Conservation (phyloP, 345 rosid species). For the Populus tremula region DNA sequence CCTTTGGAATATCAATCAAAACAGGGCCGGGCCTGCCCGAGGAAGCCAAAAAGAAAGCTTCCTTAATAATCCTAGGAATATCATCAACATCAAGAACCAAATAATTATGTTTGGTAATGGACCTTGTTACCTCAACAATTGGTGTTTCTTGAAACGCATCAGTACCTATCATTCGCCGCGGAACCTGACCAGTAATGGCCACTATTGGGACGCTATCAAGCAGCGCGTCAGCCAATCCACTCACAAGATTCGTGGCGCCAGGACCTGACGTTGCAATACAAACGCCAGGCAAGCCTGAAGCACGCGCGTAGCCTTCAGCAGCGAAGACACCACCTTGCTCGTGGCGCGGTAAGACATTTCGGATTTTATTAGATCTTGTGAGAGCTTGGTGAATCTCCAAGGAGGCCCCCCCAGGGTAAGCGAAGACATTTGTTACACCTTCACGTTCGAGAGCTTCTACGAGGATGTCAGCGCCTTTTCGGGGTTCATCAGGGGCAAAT, state of each 20-base stretch:
- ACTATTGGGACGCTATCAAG: constrained; percentile 90
- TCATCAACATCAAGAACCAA: constrained; percentile 85
- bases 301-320: constrained; percentile 88
- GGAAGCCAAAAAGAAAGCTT: constrained; percentile 82
- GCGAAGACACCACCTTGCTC: constrained; percentile 97
- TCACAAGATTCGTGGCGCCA: constrained; percentile 85
- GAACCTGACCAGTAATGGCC: constrained; percentile 89
- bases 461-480: constrained; percentile 90
- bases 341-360: constrained; percentile 89
- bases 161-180: constrained; percentile 90
- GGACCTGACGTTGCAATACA: constrained; percentile 98
- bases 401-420: constrained; percentile 94
- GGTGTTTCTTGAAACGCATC: constrained; percentile 97
- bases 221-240: constrained; percentile 83
- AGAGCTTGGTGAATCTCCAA: constrained; percentile 99
- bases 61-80: constrained; percentile 73
- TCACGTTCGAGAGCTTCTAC: constrained; percentile 88
- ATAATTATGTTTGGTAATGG: constrained; percentile 89
- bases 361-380: constrained; percentile 72
- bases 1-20: constrained; percentile 87
- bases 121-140: constrained; percentile 83
- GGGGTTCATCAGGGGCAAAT: constrained; percentile 62
- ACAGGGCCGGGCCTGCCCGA: constrained; percentile 95
- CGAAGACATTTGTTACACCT: constrained; percentile 79
- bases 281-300: constrained; percentile 82